Percentiles rank a stretch among this genome's conserved stretches.
These are phyloP conservation scores for Ophiocordyceps robertsii DNA, from an alignment of 2,329 filamentous ascomycete genomes.

Conservation along the genomic window DNA sequence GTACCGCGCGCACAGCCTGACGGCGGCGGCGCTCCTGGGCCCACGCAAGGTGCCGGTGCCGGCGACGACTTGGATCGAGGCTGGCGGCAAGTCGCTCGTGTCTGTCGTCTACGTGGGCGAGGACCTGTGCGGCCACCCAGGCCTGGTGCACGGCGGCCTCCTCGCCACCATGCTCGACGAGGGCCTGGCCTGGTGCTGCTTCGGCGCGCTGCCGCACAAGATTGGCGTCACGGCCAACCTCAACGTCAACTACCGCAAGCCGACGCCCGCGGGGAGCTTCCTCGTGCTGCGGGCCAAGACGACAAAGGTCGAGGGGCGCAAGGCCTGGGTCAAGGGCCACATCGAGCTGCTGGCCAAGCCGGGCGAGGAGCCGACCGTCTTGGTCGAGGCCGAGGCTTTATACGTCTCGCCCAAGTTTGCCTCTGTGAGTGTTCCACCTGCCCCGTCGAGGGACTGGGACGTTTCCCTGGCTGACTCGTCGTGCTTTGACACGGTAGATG, in stretches of 20 bases:
- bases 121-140: constrained; percentile 78
- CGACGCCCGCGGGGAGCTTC: constrained; percentile 61
- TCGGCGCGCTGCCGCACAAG: constrained; percentile 75
- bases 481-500: constrained; percentile 3
- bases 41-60: constrained; percentile 67
- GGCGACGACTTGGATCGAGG: constrained; percentile 63
- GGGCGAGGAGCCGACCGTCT: constrained; percentile 47
- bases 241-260: constrained; percentile 69
- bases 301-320: constrained; percentile 76
- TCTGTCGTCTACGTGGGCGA: constrained; percentile 65
- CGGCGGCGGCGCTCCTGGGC: constrained; percentile 65
- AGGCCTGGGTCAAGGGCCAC: constrained; percentile 83
- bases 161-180: constrained; percentile 91
- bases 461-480: not conserved
- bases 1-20: constrained; percentile 63
- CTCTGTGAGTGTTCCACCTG: constrained; percentile 37
- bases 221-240: constrained; percentile 79
- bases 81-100: constrained; percentile 54
- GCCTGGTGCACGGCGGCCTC: constrained; percentile 80
- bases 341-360: constrained; percentile 62
- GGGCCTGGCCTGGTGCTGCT: constrained; percentile 75
- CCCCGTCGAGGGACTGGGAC: not conserved
- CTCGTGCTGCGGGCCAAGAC: constrained; percentile 70
- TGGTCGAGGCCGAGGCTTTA: constrained; percentile 74
- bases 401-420: constrained; percentile 84